These are phyloP conservation scores for Candida mesenterica DNA, from an alignment of 1,139 yeast species.

Conservation along the genomic window DNA sequence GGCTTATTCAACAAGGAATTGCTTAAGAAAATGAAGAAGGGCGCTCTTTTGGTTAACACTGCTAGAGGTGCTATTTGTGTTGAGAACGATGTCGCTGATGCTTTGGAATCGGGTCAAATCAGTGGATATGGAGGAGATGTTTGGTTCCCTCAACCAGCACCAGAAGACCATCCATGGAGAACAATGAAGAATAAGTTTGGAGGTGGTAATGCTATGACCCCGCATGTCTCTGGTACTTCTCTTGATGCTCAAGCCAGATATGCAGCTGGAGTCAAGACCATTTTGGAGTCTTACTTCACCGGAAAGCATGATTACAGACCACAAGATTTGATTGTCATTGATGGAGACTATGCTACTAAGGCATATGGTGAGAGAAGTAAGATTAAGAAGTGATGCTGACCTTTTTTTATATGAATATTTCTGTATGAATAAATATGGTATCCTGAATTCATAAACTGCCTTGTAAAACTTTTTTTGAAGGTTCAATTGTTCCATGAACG, in stretches of 20 bases:
- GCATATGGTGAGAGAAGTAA: conserved; percentile 59
- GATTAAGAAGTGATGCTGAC: conserved; percentile 1
- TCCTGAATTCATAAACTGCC: no score
- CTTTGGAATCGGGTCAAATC: conserved; percentile 64
- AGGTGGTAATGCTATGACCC: conserved; percentile 84
- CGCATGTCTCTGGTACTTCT: conserved; percentile 78
- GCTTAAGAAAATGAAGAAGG: conserved; percentile 71
- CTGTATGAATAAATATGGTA: no score
- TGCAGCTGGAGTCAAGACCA: conserved; percentile 64
- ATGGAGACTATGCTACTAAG: conserved; percentile 72
- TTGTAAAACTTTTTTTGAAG: no score
- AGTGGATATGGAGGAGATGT: conserved; percentile 86
- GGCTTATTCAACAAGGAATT: conserved; percentile 69
- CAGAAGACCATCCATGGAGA: conserved; percentile 77
- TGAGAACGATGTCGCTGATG: conserved; percentile 73
- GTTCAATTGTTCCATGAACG: neutral
- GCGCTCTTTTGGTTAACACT: conserved; percentile 77
- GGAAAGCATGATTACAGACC: conserved; percentile 68
- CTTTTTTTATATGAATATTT: no score
- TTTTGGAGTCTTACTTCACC: conserved; percentile 61
- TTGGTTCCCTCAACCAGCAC: conserved; percentile 82
- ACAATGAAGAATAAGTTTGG: conserved; percentile 61
- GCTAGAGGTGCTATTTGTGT: conserved; percentile 82
- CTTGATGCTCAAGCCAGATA: conserved; percentile 79
- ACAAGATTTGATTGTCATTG: conserved; percentile 67